A percentile compares a stretch with the other conserved stretches of the same genome.
Conservation (phyloP, 2,329 filamentous ascomycete species). For the Venturia oleaginea region DNA sequence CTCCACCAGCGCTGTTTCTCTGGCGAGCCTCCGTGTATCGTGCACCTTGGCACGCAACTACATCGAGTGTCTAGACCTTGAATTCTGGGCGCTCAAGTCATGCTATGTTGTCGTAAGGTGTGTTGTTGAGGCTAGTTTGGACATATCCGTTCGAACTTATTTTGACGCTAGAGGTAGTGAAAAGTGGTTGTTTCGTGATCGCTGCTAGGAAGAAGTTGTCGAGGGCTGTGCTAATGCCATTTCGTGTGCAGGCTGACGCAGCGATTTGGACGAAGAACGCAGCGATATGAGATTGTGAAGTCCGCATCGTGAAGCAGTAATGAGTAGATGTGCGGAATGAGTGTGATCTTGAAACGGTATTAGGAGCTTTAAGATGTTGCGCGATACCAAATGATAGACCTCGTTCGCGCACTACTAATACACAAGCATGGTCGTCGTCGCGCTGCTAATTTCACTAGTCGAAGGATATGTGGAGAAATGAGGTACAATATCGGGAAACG, state of each 20-base stretch:
- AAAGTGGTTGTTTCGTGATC: not conserved
- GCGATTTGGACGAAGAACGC: not conserved
- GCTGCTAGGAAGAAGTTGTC: conserved; percentile 1
- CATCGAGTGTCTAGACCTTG: not conserved
- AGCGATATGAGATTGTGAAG: not conserved
- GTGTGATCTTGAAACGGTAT: not conserved
- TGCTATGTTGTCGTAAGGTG: not conserved
- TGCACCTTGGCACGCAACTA: not conserved
- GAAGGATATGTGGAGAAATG: not conserved
- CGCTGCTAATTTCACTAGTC: not conserved
- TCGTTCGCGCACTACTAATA: not conserved
- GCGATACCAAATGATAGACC: not conserved
- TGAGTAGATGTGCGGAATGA: not conserved
- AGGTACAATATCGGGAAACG: not conserved
- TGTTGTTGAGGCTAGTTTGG: not conserved
- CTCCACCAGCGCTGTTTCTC: not conserved
- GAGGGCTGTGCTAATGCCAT: not conserved
- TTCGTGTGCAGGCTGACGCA: not conserved
- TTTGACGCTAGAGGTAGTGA: not conserved
- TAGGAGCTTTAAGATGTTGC: no score
- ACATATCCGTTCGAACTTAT: not conserved
- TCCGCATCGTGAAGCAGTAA: not conserved
- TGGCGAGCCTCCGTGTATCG: not conserved
- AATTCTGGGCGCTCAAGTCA: not conserved
- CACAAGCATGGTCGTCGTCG: not conserved